Base-by-base conservation (phyloP, 495 filamentous ascomycete genomes). In the Daldinia childiae region DNA sequence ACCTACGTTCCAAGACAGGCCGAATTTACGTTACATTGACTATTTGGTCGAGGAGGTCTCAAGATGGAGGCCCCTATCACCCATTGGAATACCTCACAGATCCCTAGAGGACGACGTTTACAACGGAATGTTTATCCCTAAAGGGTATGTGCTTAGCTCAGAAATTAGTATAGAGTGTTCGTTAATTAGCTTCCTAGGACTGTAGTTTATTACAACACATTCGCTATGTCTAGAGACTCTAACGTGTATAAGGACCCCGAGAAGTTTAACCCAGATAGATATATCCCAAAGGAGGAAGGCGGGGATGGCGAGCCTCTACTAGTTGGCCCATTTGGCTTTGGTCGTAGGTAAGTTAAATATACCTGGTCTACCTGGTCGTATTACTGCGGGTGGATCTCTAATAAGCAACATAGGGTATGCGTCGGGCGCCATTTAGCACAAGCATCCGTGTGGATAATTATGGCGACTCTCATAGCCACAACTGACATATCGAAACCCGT, bases 11-110 rank as follows among this genome's bases (percentile, higher is more conserved):
- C 76, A 79, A 7, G 87, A 90, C 68, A 76, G 84, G 36, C 74
- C 76, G 2, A 77, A 82, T 32, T 78, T 90, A 3, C 85, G 82
- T 1, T 90, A 90, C 73, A 79, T 81, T 14, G 68, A 71, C 60
- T 80, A 82, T 6, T 68, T 88, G 5, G 81, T 88, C 19, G 87
- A 88, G 50, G 89, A 91, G 72, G 84, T 81, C 19, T 83, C 90
- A 48, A 81, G 89, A 58, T 90, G 89, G 87, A 80, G 85, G 45
- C 89, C 89, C 8, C 80, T 89, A 17, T 87, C 86, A 0, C 86
- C 87, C 0, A 79, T 87, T 21, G 87, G 88, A 19, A 79, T 91
- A 34, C 86, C 90, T 0, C 90, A 92, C 66, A 77, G 79, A 6
- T 82, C 83, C 2, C 74, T 76, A 14, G 75, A 83, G 11, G 89